Conservation (phyloP, 1,284 basidiomycete species). For the Ustilago cynodontis region DNA sequence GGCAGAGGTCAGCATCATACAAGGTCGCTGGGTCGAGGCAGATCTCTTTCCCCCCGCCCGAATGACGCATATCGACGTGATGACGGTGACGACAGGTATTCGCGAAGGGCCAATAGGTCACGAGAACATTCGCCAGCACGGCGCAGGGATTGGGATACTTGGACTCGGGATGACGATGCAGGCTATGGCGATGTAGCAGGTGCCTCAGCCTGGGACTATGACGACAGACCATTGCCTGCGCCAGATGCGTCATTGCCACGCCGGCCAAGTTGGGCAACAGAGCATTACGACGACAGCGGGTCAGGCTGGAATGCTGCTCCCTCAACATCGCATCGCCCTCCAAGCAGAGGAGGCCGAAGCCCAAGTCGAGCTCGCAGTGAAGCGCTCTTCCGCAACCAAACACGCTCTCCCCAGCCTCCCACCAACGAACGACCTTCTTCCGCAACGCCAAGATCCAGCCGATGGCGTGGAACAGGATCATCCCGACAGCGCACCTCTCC, state of each 20-base stretch:
- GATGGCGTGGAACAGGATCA: conserved; percentile 9
- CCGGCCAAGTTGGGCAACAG: conserved; percentile 15
- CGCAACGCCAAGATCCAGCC: neutral
- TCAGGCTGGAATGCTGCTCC: neutral
- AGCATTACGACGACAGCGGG: neutral
- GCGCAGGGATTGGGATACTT: conserved; percentile 12
- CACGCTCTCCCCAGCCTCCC: conserved; percentile 13
- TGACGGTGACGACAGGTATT: neutral
- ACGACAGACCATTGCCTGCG: neutral
- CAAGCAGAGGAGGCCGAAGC: neutral
- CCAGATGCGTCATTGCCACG: conserved; percentile 7
- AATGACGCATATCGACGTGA: neutral
- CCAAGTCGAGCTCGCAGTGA: neutral
- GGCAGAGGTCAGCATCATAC: conserved; percentile 1
- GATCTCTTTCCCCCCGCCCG: conserved; percentile 20
- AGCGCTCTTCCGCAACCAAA: conserved; percentile 24
- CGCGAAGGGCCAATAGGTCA: neutral
- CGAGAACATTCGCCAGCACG: conserved; percentile 19
- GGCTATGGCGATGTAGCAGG: neutral
- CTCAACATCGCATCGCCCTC: neutral
- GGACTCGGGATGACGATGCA: conserved; percentile 14
- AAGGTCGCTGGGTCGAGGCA: neutral
- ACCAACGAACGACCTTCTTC: conserved; percentile 7
- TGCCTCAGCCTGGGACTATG: conserved; percentile 2
- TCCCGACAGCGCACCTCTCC: neutral